Evolutionary conservation across 1,284 basidiomycete genomes (phyloP).

Genomic region (Dichomitus squalens): DNA sequence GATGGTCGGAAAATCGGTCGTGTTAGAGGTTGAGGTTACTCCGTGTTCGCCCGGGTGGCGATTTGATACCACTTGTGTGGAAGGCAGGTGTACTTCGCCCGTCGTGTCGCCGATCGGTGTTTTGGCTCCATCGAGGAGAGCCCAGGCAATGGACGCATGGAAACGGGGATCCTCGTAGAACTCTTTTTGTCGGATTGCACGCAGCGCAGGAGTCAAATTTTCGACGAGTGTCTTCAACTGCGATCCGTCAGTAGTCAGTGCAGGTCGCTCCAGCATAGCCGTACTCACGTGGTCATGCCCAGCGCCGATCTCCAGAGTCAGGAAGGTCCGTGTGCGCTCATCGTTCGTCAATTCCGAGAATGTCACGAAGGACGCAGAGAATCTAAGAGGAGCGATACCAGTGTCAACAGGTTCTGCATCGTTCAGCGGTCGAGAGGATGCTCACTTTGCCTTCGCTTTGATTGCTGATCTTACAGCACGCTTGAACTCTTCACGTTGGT

Average conservation of each 20-base stretch:
- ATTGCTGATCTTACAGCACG: slow-evolving; percentile 54
- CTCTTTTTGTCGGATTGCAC: slow-evolving; percentile 62
- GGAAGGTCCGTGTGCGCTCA: slow-evolving; percentile 74
- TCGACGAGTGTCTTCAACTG: slow-evolving; percentile 59
- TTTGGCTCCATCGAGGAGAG: slow-evolving; percentile 45
- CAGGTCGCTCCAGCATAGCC: slow-evolving; percentile 1
- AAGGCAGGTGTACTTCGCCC: not conserved
- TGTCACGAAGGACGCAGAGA: slow-evolving; percentile 68
- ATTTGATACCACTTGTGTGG: too few species aligned
- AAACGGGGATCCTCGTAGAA: slow-evolving; percentile 78
- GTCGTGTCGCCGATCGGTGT: not conserved
- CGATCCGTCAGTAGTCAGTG: not conserved
- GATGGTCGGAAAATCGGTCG: slow-evolving; percentile 46
- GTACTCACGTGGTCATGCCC: slow-evolving; percentile 68
- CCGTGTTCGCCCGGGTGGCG: not conserved
- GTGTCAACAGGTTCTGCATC: not conserved
- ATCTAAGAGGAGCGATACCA: slow-evolving; percentile 46
- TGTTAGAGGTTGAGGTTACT: not conserved
- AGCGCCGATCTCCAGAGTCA: slow-evolving; percentile 75
- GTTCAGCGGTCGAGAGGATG: not conserved
- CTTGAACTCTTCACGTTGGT: slow-evolving; percentile 73
- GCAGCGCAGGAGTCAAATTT: slow-evolving; percentile 54
- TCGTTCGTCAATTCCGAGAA: slow-evolving; percentile 77
- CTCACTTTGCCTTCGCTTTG: slow-evolving; percentile 7
- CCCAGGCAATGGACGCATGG: slow-evolving; percentile 84